Base-by-base conservation (phyloP, 176 grass and related monocot species). In the Poa annua region DNA sequence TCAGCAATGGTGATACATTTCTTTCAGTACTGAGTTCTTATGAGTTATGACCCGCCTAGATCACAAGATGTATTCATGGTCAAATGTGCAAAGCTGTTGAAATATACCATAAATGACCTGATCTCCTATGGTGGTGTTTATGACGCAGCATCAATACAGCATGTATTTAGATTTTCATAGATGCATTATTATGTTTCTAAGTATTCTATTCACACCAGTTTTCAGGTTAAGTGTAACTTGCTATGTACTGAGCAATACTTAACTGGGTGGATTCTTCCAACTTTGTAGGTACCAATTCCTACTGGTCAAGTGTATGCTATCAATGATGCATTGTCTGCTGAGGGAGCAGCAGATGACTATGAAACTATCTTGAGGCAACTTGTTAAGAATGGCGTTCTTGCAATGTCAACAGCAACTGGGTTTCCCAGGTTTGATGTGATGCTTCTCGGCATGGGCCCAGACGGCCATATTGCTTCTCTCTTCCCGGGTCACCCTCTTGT, bases 361-460 rank as follows among this genome's bases (percentile, higher is more conserved):
- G 96, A 99, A 85, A 64, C 63, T 56, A 73, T 84, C 69, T 53
- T 99, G 67, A 99, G 88, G 81, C 89, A 96, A 76, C 89, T 99
- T 81, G 89, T 96, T 21, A 92, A 93, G 81, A 55, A 57, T 20
- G 88, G 88, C 1, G 87, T 90, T 32, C 75, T 99, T 53, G 61
- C 85, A 39, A 77, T 91, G 73, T 88, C 74, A 66, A 16, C 85
- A 11, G 69, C 77, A 29, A 86, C 93, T 59, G 91, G 93, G 22
- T 91, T 93, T 80, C 96, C 91, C 45, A 73, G 74, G 78, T 98
- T 98, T 45, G 93, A 99, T 83, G 83, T 94, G 36, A 90, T 92
- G 93, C 89, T 99, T 56, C 87, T 99, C 14, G 91, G 96, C 52
- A 99, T 99, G 93, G 93, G 91, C n/a, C 96, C 96, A 13, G 96